Percentiles rank a stretch among this genome's conserved stretches.
Evolutionary conservation across 2,329 filamentous ascomycete species (phyloP).

Genomic region (Claviceps arundinis): DNA sequence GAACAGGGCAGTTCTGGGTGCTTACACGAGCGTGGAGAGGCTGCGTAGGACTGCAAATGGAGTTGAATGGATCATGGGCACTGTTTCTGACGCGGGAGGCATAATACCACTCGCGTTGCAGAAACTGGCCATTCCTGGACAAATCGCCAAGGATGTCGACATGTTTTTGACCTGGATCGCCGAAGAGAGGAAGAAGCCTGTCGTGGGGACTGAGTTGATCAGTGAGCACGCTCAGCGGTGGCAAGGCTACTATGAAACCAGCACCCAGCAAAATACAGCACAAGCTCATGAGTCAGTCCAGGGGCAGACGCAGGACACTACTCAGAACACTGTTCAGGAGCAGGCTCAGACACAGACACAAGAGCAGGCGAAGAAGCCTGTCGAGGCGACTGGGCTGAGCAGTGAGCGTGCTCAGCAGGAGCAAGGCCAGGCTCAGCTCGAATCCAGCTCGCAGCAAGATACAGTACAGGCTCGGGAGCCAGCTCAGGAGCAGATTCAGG

Average conservation of each 20-base stretch:
- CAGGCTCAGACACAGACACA: not conserved
- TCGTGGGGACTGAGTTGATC: not conserved
- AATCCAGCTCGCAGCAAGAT: not conserved
- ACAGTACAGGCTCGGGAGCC: not conserved
- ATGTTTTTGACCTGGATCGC: conserved; percentile 52
- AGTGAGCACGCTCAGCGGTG: not conserved
- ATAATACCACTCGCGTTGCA: conserved; percentile 53
- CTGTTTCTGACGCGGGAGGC: conserved; percentile 57
- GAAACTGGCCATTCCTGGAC: conserved; percentile 45
- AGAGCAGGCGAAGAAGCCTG: not conserved
- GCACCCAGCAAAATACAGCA: not conserved
- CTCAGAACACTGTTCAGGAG: too few relatives aligned
- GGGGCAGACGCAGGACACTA: not conserved
- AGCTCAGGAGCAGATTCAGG: not conserved
- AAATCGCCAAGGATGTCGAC: conserved; percentile 58
- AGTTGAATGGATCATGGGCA: conserved; percentile 68
- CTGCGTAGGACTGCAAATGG: conserved; percentile 32
- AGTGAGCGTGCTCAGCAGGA: not conserved
- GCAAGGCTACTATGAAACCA: too few relatives aligned
- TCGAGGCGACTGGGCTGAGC: not conserved
- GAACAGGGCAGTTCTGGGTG: conserved; percentile 37
- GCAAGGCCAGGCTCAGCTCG: not conserved
- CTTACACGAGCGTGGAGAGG: conserved; percentile 54
- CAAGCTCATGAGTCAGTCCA: not conserved
- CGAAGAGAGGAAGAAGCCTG: conserved; percentile 24